phyloP scores from a whole-genome alignment of 2,329 filamentous ascomycete genomes.

The Penicillium sclerotiorum region DNA sequence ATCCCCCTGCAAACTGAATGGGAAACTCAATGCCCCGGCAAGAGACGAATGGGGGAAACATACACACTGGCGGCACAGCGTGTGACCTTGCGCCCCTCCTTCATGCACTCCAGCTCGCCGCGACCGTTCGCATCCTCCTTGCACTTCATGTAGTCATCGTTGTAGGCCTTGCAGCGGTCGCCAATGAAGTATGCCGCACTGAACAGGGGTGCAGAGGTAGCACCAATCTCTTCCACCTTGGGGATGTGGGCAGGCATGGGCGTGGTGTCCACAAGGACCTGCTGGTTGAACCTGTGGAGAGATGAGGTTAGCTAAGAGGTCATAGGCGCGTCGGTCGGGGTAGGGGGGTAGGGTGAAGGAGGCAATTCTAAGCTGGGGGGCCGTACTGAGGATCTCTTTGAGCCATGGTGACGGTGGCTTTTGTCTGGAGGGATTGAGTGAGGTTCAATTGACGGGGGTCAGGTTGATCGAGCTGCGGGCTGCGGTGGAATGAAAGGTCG shows the following conservation, averaged over 20 bases:
- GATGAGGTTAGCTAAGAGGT: conserved; percentile 22
- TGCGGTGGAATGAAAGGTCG: conserved; percentile 36
- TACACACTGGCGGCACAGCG: conserved; percentile 96
- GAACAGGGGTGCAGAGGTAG: conserved; percentile 87
- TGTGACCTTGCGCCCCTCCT: conserved; percentile 94
- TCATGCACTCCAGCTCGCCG: conserved; percentile 92
- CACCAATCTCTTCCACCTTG: conserved; percentile 88
- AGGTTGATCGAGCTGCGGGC: conserved; percentile 28
- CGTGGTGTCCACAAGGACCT: conserved; percentile 91
- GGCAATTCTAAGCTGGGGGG: neutral
- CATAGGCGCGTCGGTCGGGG: neutral
- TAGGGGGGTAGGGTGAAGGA: conserved; percentile 1
- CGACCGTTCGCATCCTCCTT: conserved; percentile 90
- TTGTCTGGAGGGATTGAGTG: conserved; percentile 18
- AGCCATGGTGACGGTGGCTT: conserved; percentile 30
- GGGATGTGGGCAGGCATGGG: conserved; percentile 91
- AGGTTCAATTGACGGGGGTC: conserved; percentile 24
- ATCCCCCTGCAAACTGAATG: too few species aligned
- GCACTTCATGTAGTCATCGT: conserved; percentile 99
- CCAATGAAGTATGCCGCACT: conserved; percentile 97
- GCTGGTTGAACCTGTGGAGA: conserved; percentile 80
- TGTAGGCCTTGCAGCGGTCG: conserved; percentile 89
- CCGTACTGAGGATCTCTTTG: conserved; percentile 37
- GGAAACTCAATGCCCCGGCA: neutral
- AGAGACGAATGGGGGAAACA: neutral